Evolutionary conservation across 2,329 filamentous ascomycete genomes (phyloP), one percentile per base, ranked within the genome.

Genomic region (Aureobasidium sp.): DNA sequence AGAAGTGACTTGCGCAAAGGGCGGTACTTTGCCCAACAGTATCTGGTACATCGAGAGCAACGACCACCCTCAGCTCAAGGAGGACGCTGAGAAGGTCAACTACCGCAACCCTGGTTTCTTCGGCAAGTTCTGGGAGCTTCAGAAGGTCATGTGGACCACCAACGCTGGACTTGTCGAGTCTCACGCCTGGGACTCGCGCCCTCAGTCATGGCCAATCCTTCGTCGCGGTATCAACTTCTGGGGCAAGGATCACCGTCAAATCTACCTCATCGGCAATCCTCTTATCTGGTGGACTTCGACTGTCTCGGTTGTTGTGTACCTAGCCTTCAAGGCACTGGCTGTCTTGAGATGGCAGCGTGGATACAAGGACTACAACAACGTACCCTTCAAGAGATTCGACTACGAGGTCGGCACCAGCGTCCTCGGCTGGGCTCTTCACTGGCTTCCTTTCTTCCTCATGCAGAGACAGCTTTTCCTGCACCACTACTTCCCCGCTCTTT

Each of bases 381-480:
- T 85, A 53, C 88, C 84, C 42, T 96, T 97, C 82, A 96, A 96
- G 79, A 90, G 94, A 62, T 99, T 97, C 74, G 94, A 97, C 76
- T 97, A 97, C 72, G 94, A 99, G 76, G 85, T 97, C 64, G 94
- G 94, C 65, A 90, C 87, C 59, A 91, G 86, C 20, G 88, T 97
- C 36, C 84, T 99, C 9, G 94, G 89, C 68, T 99, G 94, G 94
- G 91, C 90, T 52, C 88, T 99, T 75, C 94, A 99, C 77, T 99
- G 97, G 80, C 97, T 99, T 81, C 94, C 94, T 12, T 99, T 99
- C 80, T 99, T 87, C 79, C 84, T 99, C 63, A 97, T 99, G 94
- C 87, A 94, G 73, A 91, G 94, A 69, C 94, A 99, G 77, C 86
- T 99, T 39, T 99, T 99, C 83, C 81, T 99, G 65, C 94, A 99